These are phyloP conservation scores for Rutstroemia sp. DNA, from an alignment of 2,329 filamentous ascomycete species.

Conservation along the genomic window DNA sequence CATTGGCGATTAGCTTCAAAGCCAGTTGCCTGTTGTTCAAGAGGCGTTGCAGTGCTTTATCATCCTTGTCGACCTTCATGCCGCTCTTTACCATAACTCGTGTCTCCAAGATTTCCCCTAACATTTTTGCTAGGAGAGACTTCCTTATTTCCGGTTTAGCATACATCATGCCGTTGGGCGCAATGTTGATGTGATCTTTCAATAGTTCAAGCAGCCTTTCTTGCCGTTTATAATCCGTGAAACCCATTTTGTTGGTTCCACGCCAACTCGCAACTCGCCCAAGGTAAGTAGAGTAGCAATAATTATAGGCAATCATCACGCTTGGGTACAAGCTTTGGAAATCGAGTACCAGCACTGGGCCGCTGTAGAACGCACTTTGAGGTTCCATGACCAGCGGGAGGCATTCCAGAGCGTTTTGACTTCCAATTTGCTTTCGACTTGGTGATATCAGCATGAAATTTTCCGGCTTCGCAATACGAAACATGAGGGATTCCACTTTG, in stretches of 20 bases:
- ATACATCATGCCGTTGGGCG: constrained; percentile 97
- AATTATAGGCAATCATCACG: constrained; percentile 98
- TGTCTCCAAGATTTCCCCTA: constrained; percentile 91
- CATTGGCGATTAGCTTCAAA: constrained; percentile 94
- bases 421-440: constrained; percentile 82
- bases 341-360: constrained; percentile 82
- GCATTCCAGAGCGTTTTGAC: constrained; percentile 91
- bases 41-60: constrained; percentile 76
- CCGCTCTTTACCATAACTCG: constrained; percentile 96
- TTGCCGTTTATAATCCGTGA: constrained; percentile 76
- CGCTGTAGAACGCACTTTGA: constrained; percentile 87
- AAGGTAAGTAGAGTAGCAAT: constrained; percentile 95
- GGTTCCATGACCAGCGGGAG: constrained; percentile 96
- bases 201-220: constrained; percentile 68
- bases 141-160: constrained; percentile 77
- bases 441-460: constrained; percentile 88
- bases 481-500: constrained; percentile 99
- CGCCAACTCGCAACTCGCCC: constrained; percentile 82
- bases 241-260: constrained; percentile 92
- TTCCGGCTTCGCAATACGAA: constrained; percentile 94
- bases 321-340: constrained; percentile 96
- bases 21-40: constrained; percentile 92
- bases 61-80: constrained; percentile 89
- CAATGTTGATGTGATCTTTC: constrained; percentile 80
- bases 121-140: constrained; percentile 90